These are phyloP conservation scores for Salix dunnii DNA, from an alignment of 345 rosid species.

Conservation along the genomic window DNA sequence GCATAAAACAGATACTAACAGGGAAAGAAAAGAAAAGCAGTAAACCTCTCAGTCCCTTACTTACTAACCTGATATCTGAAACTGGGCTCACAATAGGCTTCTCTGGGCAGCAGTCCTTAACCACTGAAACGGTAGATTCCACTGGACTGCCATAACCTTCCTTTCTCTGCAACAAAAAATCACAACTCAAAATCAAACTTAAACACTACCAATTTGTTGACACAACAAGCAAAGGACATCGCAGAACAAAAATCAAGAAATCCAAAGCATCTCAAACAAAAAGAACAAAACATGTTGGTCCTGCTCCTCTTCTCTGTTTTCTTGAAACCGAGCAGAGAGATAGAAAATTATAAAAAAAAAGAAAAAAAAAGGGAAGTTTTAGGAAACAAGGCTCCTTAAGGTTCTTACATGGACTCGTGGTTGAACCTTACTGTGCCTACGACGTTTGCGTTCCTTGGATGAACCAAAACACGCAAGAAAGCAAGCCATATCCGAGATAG, in stretches of 20 bases:
- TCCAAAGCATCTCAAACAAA: not conserved
- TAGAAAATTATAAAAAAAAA: not conserved
- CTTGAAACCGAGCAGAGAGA: not conserved
- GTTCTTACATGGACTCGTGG: conserved; percentile 40
- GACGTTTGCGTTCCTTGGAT: conserved; percentile 55
- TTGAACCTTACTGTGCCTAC: conserved; percentile 42
- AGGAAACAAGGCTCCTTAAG: not conserved
- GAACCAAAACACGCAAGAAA: conserved; percentile 84
- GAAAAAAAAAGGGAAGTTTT: not conserved
- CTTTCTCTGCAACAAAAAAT: conserved; percentile 35
- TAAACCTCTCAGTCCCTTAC: not conserved
- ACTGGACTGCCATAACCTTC: conserved; percentile 17
- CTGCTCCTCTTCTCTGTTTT: not conserved
- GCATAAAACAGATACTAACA: not conserved
- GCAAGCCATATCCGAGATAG: conserved; percentile 56
- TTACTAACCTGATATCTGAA: conserved; percentile 39
- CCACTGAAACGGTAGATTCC: conserved; percentile 30
- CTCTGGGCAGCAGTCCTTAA: conserved; percentile 23
- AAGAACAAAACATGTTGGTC: not conserved
- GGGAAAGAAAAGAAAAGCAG: not conserved
- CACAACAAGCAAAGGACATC: not conserved
- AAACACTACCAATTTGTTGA: not conserved
- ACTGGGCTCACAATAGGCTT: conserved; percentile 25
- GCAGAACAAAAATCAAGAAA: not conserved
- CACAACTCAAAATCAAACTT: not conserved